Base-by-base conservation (phyloP, 2,329 filamentous ascomycete species). In the Fusarium chaquense region DNA sequence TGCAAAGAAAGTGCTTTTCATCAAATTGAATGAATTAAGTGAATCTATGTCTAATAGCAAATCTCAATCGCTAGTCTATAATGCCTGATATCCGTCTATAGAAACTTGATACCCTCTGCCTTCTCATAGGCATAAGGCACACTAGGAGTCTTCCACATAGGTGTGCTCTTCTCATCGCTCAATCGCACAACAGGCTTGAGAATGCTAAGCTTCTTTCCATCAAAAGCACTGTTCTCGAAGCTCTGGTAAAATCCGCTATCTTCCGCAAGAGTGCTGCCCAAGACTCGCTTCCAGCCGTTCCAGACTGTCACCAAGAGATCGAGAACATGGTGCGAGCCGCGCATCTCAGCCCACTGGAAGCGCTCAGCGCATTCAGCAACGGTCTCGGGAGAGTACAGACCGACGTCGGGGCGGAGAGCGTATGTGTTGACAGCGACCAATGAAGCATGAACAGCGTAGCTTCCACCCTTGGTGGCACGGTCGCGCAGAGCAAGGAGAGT, bases 401-500 rank as follows among this genome's bases (percentile, higher is more conserved):
- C 62, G 6, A 65, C 26, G 2, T 60, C 61, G 0, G 61, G 3
- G 3, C 53, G 62, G 8, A 65, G 41, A 2, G 62, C 61, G n/a
- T 41, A 65, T 2, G 46, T 16, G 20, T 65, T 65, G 18, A 53
- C 61, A 2, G 62, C 62, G 3, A 65, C 53, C 0, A 65, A 46
- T 0, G 62, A 65, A 18, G 61, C 53, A 5, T 65, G 62, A 2
- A 65, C 62, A 0, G 62, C 53, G 6, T 65, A 65, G 61, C 53
- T 65, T 30, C 62, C 62, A 3, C 62, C 62, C 15, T 76, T 65
- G 3, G 40, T 54, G 0, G 79, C 77, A 1, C 79, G 71, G 44
- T 78, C 76, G 26, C 76, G 71, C 5, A 81, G 63, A 1, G 74
- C 78, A n/a, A 79, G 59, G 65, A 80, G 71, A 1, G 75, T 65